Base-by-base conservation (phyloP, 1,284 basidiomycete genomes). In the Pisolithus thermaeus region DNA sequence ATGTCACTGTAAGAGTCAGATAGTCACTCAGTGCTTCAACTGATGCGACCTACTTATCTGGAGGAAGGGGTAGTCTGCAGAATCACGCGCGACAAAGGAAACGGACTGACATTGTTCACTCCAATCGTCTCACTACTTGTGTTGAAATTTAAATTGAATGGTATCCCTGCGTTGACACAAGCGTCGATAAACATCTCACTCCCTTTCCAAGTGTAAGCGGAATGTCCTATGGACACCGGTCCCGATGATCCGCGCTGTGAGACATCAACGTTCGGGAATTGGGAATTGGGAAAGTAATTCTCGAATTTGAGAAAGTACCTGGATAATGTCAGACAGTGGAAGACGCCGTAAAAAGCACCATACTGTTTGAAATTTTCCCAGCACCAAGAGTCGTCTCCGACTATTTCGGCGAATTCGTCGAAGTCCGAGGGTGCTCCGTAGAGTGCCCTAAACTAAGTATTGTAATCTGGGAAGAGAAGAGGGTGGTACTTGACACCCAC, bases 271-370 rank as follows among this genome's bases (percentile, higher is more conserved):
- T 61, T 60, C 4, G 79, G 75, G 55, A 75, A 78, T 9, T 68
- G 58, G 3, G 73, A 62, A 55, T 79, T 71, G 1, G 76, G 75
- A 40, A 65, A 68, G 57, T 73, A 84, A 22, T 67, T 72, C 61
- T 86, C 82, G 42, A 84, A 83, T 60, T 82, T 84, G 35, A 61
- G 69, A 58, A 85, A 80, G 56, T 83, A 86, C 16, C 82, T 84
- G 28, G 22, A 12, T 28, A 6, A 18, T 56, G 47, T 12, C 43
- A 39, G 20, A 50, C 36, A 18, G 16, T 4, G 40, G 32, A 20
- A 47, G 12, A 12, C 9, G 14, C 7, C 16, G 18, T 16, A 30
- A 23, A 14, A 14, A 25, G 28, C 11, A 3, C 53, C 69, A 45
- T 59, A 79, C 80, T 65, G 60, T 50, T 70, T 65, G 52, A 87